A percentile compares a stretch with the other conserved stretches of the same genome.
These are phyloP conservation scores for Mycena belliarum DNA, from an alignment of 768 basidiomycete genomes.

Conservation along the genomic window DNA sequence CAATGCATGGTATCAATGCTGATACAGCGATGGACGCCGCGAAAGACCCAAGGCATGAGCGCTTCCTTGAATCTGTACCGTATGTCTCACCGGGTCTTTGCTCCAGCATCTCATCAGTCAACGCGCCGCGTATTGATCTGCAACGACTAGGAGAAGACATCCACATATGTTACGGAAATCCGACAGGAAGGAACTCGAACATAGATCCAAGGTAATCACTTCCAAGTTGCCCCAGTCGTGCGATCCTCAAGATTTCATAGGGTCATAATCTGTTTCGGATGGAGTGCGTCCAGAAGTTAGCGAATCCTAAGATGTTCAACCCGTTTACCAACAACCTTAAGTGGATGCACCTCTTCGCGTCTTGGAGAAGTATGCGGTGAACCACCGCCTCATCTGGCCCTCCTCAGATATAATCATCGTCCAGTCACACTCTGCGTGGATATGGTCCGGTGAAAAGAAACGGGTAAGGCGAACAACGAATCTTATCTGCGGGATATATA, in stretches of 20 bases:
- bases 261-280: neutral
- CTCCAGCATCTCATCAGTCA: no score
- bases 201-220: neutral
- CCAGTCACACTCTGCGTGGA: neutral
- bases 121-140: neutral
- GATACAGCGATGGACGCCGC: no score
- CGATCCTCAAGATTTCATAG: neutral
- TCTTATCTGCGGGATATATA: neutral
- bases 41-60: no score
- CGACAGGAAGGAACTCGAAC: neutral
- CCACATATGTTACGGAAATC: neutral
- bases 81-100: no score
- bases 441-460: neutral
- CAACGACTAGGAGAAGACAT: neutral
- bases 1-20: no score
- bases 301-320: neutral
- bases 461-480: neutral
- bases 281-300: neutral
- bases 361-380: neutral
- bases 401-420: constrained; percentile 2
- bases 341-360: constrained; percentile 1
- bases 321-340: neutral
- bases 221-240: neutral
- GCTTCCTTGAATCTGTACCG: no score
- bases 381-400: neutral